Evolutionary conservation across 495 filamentous ascomycete species (phyloP), one percentile per base, ranked within the genome.

Genomic region (Melanomma pulvis-pyrius): DNA sequence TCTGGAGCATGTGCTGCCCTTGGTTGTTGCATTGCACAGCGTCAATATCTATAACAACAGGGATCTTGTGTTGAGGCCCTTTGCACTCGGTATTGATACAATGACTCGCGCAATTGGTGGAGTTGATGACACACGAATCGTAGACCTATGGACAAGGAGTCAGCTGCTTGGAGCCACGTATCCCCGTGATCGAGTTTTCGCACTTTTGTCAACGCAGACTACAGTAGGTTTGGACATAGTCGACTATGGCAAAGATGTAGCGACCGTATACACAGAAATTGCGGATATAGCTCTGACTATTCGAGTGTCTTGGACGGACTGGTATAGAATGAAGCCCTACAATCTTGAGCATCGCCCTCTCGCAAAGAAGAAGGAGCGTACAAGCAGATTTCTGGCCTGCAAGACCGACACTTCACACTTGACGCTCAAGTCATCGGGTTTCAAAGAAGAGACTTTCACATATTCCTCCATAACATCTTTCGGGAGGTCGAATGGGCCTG

Each of bases 171-270:
- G 25, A 52, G 49, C 49, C 49, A 52, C 49, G 49, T 8, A 52
- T 52, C 49, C 49, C 49, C 49, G 49, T 25, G 49, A 52, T 52
- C 49, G 49, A 52, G 49, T 52, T 52, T 52, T 52, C 49, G 49
- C 49, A 52, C 49, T 52, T 52, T 52, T 52, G 17, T 52, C 49
- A 28, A 52, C 49, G 25, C 49, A 52, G 25, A 52, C 49, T 2
- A 25, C 25, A 52, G 49, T 52, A 25, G 25, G 49, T 21, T 25
- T 52, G 49, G 49, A 52, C 8, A 52, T 52, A 52, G 25, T 52
- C 49, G 49, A 52, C 22, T 52, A 52, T 21, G 25, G 25, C n/a
- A 52, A 52, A 26, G 49, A 52, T 52, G 49, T 52, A 17, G 49
- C 9, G n/a, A 25, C 49, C 17, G 49, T 52, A 8, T 52, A 52